Evolutionary conservation across 495 filamentous ascomycete species (phyloP).

Genomic region (Penicillium samsonianum): DNA sequence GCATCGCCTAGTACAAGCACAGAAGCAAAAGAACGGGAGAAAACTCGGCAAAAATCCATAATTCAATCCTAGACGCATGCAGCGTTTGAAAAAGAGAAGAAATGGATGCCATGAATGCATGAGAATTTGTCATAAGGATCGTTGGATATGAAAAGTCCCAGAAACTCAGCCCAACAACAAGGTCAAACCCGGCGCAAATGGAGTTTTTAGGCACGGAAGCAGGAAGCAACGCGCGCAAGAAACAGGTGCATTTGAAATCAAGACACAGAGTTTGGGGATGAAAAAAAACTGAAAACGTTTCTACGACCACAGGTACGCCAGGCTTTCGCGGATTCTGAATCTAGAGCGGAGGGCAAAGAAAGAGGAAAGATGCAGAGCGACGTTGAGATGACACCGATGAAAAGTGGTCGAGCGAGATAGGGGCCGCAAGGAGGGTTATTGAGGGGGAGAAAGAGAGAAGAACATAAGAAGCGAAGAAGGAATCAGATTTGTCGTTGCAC

Average conservation of each 20-base stretch:
- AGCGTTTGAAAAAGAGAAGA: slow-evolving; percentile 14
- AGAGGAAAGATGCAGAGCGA: slow-evolving; percentile 37
- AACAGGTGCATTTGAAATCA: slow-evolving; percentile 8
- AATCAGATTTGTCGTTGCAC: slow-evolving; percentile 25
- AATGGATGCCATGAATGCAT: slow-evolving; percentile 47
- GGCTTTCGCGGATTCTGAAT: slow-evolving; percentile 38
- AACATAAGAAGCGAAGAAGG: slow-evolving; percentile 6
- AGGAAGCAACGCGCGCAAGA: slow-evolving; percentile 9
- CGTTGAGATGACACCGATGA: slow-evolving; percentile 30
- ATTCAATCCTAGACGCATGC: slow-evolving; percentile 20
- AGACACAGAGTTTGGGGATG: slow-evolving; percentile 12
- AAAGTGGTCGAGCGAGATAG: slow-evolving; percentile 16
- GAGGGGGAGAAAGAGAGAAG: slow-evolving; percentile 2
- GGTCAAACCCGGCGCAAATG: slow-evolving; percentile 14
- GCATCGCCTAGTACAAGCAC: slow-evolving; percentile 4
- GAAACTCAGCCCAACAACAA: slow-evolving; percentile 21
- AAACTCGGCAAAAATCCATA: slow-evolving; percentile 8
- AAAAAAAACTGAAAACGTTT: slow-evolving; percentile 36
- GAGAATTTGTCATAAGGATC: slow-evolving; percentile 48
- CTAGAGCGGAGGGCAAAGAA: slow-evolving; percentile 27
- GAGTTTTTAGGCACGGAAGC: slow-evolving; percentile 11
- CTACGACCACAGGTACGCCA: slow-evolving; percentile 52
- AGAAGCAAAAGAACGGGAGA: neutral
- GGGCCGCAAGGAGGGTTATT: slow-evolving; percentile 14
- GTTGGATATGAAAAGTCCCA: slow-evolving; percentile 45